Evolutionary conservation across 1,284 basidiomycete species (phyloP).

Genomic region (Mycosarcoma mackinlayi): DNA sequence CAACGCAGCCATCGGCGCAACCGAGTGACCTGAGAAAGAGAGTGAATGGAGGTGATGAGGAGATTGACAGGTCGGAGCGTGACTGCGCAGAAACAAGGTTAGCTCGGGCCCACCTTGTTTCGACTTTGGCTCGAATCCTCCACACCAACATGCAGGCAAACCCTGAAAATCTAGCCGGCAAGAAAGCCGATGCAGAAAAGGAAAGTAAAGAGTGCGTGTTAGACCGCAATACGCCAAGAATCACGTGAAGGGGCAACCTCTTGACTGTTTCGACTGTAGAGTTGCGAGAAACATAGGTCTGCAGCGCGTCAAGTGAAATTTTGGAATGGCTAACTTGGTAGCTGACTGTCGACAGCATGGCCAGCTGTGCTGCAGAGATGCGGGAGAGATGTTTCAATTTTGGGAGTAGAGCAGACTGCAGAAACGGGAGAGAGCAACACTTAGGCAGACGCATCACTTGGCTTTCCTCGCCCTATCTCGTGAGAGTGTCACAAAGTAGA

Average conservation of each 20-base stretch:
- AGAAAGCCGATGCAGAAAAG: no score
- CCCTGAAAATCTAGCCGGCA: no score
- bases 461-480: not conserved
- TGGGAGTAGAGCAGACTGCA: no score
- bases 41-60: conserved; percentile 4
- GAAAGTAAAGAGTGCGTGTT: no score
- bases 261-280: not conserved
- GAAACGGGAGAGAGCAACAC: conserved; percentile 1
- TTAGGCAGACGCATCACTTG: not conserved
- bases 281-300: not conserved
- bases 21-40: not conserved
- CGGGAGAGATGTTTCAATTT: no score
- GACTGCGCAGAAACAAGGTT: not conserved
- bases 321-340: no score
- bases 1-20: no score
- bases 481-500: not conserved
- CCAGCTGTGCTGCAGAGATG: no score
- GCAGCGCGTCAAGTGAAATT: not conserved
- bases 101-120: not conserved
- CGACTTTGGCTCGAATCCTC: conserved; percentile 1
- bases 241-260: conserved; percentile 2
- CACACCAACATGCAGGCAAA: conserved; percentile 13
- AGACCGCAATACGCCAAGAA: not conserved
- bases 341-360: no score
- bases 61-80: conserved; percentile 4